Base-by-base conservation (phyloP, 345 rosid species). In the Salix purpurea region DNA sequence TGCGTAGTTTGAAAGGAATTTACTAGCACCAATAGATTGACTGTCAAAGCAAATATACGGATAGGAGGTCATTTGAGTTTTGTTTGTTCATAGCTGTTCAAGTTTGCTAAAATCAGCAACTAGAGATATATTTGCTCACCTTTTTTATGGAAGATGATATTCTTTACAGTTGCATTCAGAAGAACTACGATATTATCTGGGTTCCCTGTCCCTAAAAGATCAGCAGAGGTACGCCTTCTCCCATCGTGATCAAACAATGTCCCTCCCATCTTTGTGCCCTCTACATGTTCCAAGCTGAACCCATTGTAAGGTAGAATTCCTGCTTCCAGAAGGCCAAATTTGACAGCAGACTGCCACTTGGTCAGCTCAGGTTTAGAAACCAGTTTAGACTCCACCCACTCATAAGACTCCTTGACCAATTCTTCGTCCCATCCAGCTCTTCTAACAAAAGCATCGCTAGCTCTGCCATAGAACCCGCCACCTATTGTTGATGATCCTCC, bases 211-310 rank as follows among this genome's bases (percentile, higher is more conserved):
- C 58, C 85, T 10, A 90, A 83, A 78, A 91, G 95, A 85, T 92
- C 91, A 21, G 94, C 94, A 24, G 97, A 88, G 28, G 90, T 88
- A 37, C 89, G 93, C 52, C 93, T 88, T 61, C 74, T 84, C 60
- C 96, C 94, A 73, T 58, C 71, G 37, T 73, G 67, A 78, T 94
- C 98, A 69, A 87, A 92, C 40, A 81, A 65, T 50, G 87, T 90
- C 61, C 91, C 96, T 64, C 96, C 90, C 9, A 94, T 89, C 81
- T 90, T 92, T 34, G 97, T 94, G 61, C 93, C 97, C 69, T 86
- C 82, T 18, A 84, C 68, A 71, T 94, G 98, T 23, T 88, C 97
- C 82, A 88, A 81, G 66, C 75, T 91, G 64, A 79, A 90, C 23
- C 94, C 94, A 21, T 90, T 90, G 8, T 86, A 87, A 2, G 97